These are phyloP conservation scores for Brassica cretica DNA, from an alignment of 345 rosid species.

Conservation along the genomic window DNA sequence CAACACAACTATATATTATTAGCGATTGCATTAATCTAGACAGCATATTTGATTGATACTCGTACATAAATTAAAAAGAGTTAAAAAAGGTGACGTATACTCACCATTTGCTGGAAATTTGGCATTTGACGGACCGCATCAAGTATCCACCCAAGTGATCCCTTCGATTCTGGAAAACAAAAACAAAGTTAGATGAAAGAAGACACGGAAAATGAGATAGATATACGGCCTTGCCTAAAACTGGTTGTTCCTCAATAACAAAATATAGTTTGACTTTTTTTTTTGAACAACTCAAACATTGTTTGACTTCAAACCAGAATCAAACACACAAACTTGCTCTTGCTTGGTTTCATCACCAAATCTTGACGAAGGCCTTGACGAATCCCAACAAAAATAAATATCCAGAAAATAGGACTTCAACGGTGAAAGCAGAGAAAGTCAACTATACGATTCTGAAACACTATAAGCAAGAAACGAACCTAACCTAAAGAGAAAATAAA, in stretches of 20 bases:
- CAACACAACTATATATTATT: background rate
- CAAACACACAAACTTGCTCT: too few species aligned
- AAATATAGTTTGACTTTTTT: too few species aligned
- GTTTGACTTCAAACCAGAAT: too few species aligned
- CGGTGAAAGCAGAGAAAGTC: background rate
- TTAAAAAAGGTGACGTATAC: slow-evolving; percentile 18
- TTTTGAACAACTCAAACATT: too few species aligned
- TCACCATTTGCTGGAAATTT: slow-evolving; percentile 68
- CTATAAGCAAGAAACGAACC: background rate
- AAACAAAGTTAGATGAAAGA: slow-evolving; percentile 18
- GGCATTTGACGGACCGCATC: slow-evolving; percentile 81
- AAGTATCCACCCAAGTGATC: slow-evolving; percentile 88
- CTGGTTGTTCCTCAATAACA: background rate
- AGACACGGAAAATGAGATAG: background rate
- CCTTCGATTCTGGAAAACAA: slow-evolving; percentile 69
- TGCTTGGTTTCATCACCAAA: too few species aligned
- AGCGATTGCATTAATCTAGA: background rate
- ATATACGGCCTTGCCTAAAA: background rate
- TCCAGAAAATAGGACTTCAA: background rate
- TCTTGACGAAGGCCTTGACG: too few species aligned
- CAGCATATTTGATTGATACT: background rate
- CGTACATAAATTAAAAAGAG: background rate
- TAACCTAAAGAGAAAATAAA: background rate
- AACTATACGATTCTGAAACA: slow-evolving; percentile 15
- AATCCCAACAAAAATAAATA: too few species aligned